Conservation (phyloP, 2,329 filamentous ascomycete species). For the Blastomyces gilchristii region DNA sequence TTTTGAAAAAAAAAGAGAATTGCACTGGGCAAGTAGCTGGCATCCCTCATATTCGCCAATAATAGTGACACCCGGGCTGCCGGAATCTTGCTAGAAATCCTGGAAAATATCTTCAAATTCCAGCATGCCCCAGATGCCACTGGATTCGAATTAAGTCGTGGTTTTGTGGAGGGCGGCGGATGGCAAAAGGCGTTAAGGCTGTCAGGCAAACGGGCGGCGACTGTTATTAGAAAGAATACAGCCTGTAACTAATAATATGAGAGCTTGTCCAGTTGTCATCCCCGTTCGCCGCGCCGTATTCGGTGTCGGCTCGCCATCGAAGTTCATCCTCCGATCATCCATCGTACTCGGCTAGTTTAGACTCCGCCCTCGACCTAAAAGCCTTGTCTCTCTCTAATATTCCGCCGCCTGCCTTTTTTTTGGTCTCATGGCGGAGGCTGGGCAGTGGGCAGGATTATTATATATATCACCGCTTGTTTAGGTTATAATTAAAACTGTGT, state of each 20-base stretch:
- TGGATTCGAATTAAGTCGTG: not conserved
- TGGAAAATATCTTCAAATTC: not conserved
- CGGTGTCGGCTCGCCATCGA: not conserved
- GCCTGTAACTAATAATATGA: no score
- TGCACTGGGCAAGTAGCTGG: no score
- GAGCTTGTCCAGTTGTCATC: not conserved
- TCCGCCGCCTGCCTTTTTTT: constrained; percentile 1
- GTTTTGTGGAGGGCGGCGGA: not conserved
- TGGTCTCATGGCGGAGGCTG: not conserved
- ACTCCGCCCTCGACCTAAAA: not conserved
- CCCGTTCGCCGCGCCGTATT: not conserved
- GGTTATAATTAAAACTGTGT: not conserved
- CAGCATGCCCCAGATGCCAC: not conserved
- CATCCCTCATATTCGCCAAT: not conserved
- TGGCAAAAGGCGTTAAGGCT: not conserved
- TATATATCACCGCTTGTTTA: not conserved
- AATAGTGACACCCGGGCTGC: not conserved
- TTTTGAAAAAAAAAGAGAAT: not conserved
- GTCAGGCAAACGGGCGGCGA: not conserved
- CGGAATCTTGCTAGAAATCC: not conserved
- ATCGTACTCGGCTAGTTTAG: constrained; percentile 2
- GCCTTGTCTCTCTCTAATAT: not conserved
- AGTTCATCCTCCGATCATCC: not conserved
- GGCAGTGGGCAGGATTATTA: not conserved
- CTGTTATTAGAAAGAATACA: not conserved